These are phyloP conservation scores for cucumber (Cucumis sativus) DNA, from an alignment of 306 rosid species.

Conservation along the genomic window DNA sequence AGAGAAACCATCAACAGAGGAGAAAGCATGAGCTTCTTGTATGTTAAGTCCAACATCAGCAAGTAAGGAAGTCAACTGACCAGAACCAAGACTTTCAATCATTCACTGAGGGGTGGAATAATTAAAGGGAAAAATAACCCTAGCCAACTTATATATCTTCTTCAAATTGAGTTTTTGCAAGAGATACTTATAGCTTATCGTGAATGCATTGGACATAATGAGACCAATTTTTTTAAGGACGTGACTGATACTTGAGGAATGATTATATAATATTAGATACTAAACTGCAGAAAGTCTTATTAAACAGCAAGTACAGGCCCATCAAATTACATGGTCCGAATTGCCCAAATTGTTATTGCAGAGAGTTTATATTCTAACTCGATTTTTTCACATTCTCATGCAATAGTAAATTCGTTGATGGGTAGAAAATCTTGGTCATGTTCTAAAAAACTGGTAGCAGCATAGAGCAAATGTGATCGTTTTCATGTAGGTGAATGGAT, in stretches of 20 bases:
- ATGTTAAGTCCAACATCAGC: constrained; percentile 92
- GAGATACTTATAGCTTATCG: not conserved
- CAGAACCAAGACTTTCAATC: constrained; percentile 17
- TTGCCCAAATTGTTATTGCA: not conserved
- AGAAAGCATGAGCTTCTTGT: constrained; percentile 99
- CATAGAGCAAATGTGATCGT: not conserved
- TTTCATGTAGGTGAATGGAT: not conserved
- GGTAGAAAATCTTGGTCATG: not conserved
- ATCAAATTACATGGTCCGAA: not conserved
- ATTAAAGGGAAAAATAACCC: not conserved
- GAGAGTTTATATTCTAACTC: not conserved
- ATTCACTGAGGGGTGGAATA: constrained; percentile 7
- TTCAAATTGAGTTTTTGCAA: not conserved
- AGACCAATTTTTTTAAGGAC: not conserved
- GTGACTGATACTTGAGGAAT: not conserved
- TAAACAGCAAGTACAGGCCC: not conserved
- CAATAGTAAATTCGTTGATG: not conserved
- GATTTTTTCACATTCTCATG: not conserved
- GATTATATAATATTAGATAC: not conserved
- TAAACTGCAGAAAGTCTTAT: not conserved
- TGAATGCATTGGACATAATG: not conserved
- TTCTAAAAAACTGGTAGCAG: not conserved
- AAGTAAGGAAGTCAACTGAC: constrained; percentile 78
- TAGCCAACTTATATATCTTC: not conserved
- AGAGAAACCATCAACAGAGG: constrained; percentile 91